These are phyloP conservation scores for Rhizomucor miehei DNA, from an alignment of 371 early-diverging fungal species.

Conservation along the genomic window DNA sequence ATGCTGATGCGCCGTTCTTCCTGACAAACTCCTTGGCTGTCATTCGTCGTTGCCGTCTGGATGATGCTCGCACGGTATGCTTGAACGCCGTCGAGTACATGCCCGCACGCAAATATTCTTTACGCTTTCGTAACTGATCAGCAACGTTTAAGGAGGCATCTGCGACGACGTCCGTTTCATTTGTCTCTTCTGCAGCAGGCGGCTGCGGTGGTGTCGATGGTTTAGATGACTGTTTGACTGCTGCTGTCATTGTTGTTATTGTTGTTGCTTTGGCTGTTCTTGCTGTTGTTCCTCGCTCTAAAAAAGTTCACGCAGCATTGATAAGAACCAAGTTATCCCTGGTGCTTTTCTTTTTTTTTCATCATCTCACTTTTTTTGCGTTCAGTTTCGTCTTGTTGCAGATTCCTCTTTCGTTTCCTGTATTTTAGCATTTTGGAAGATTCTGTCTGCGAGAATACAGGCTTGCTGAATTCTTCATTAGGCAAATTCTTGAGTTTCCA, in stretches of 20 bases:
- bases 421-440: not conserved
- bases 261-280: too few species aligned
- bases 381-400: not conserved
- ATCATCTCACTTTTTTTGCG: not conserved
- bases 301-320: too few species aligned
- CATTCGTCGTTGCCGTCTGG: not conserved
- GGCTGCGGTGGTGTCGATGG: not conserved
- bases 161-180: not conserved
- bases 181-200: not conserved
- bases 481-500: not conserved
- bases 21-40: not conserved
- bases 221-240: not conserved
- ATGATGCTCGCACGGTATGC: not conserved
- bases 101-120: slow-evolving; percentile 18
- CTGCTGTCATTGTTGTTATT: too few species aligned
- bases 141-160: not conserved
- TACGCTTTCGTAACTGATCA: not conserved
- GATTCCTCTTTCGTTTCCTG: not conserved
- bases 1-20: not conserved
- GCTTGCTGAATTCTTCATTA: not conserved
- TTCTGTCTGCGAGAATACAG: not conserved
- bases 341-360: too few species aligned
- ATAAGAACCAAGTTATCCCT: too few species aligned
- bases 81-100: slow-evolving; percentile 16
- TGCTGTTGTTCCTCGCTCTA: too few species aligned